A percentile compares a stretch with the other conserved stretches of the same genome.
Conservation (phyloP, 2,329 filamentous ascomycete species). For the Endothia cerciana region DNA sequence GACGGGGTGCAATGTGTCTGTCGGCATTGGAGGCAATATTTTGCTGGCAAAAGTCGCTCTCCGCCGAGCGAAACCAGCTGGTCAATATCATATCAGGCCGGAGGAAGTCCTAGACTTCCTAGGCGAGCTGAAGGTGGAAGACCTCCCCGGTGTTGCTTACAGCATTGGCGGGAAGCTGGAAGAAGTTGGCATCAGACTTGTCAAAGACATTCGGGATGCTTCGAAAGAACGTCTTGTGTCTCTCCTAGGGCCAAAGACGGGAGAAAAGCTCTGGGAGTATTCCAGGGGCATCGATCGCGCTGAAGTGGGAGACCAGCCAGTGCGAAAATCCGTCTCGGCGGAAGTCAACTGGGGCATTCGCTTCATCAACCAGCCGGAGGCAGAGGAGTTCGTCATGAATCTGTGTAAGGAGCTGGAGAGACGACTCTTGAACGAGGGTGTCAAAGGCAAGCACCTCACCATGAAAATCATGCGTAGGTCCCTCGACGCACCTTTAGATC, state of each 20-base stretch:
- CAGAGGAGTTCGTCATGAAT: slow-evolving; percentile 86
- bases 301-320: slow-evolving; percentile 83
- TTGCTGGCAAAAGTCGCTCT: slow-evolving; percentile 89
- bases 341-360: slow-evolving; percentile 99
- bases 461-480: slow-evolving; percentile 94
- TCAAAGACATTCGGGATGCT: slow-evolving; percentile 79
- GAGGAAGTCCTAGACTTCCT: slow-evolving; percentile 79
- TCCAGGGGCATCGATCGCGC: slow-evolving; percentile 82
- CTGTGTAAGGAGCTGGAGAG: slow-evolving; percentile 84
- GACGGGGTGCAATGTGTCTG: slow-evolving; percentile 86
- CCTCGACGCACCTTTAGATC: slow-evolving; percentile 84
- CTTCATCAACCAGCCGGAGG: slow-evolving; percentile 89
- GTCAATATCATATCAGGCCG: slow-evolving; percentile 85
- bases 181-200: slow-evolving; percentile 78
- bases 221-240: slow-evolving; percentile 76
- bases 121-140: slow-evolving; percentile 75
- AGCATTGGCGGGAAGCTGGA: slow-evolving; percentile 88
- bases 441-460: slow-evolving; percentile 86
- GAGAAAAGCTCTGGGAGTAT: slow-evolving; percentile 88
- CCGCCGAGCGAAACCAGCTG: slow-evolving; percentile 90
- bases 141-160: slow-evolving; percentile 89
- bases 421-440: slow-evolving; percentile 78
- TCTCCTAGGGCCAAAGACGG: slow-evolving; percentile 86
- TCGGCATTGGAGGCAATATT: slow-evolving; percentile 91
- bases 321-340: slow-evolving; percentile 92